A percentile compares a stretch with the other conserved stretches of the same genome.
Conservation (phyloP, 2,329 filamentous ascomycete genomes). For the Microthyrium microscopicum region DNA sequence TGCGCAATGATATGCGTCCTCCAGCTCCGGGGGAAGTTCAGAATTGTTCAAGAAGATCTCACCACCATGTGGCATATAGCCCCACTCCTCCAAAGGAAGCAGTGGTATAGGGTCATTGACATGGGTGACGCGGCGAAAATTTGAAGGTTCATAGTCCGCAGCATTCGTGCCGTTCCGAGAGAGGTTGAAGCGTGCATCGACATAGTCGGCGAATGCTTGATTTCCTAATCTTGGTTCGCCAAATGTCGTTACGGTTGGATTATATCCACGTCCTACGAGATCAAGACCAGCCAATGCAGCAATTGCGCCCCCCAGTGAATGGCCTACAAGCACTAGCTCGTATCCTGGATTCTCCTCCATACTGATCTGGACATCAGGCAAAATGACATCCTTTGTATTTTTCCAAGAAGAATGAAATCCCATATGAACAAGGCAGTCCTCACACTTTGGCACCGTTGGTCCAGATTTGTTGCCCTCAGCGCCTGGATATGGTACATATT, state of each 20-base stretch:
- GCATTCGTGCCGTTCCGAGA: constrained; percentile 11
- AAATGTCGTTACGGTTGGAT: constrained; percentile 72
- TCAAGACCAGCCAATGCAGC: constrained; percentile 82
- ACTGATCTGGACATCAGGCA: constrained; percentile 48
- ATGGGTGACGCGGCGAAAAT: constrained; percentile 71
- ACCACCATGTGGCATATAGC: constrained; percentile 67
- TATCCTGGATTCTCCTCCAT: constrained; percentile 50
- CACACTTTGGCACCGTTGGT: constrained; percentile 34
- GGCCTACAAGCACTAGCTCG: constrained; percentile 63
- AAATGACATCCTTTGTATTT: constrained; percentile 50
- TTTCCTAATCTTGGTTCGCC: constrained; percentile 62
- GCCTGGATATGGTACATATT: constrained; percentile 74
- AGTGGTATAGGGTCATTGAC: constrained; percentile 74
- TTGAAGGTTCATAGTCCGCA: constrained; percentile 8
- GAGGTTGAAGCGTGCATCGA: constrained; percentile 34
- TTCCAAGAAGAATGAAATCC: constrained; percentile 81
- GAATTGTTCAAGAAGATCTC: constrained; percentile 72
- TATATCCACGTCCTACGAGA: constrained; percentile 58
- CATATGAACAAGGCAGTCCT: constrained; percentile 80
- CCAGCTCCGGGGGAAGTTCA: constrained; percentile 47
- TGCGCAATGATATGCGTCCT: constrained; percentile 53
- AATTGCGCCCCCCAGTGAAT: constrained; percentile 84
- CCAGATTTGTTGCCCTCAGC: constrained; percentile 23
- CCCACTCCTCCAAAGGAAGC: constrained; percentile 75
- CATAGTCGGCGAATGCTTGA: constrained; percentile 31